phyloP scores from a whole-genome alignment of 306 rosid genomes.

The Cucumis cinereus region DNA sequence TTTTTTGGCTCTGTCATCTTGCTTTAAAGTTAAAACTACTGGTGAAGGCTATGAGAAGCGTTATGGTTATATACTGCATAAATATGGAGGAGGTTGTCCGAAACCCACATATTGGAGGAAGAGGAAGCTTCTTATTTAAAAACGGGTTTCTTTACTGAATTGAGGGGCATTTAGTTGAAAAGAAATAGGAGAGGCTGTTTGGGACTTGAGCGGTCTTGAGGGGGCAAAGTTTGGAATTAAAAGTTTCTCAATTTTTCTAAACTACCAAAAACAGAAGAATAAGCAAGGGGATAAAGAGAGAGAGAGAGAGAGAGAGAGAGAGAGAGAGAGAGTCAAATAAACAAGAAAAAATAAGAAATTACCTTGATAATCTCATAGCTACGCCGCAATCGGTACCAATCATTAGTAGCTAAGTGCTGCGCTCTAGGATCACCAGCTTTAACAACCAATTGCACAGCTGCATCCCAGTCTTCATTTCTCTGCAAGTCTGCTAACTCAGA shows the following conservation, averaged over 20 bases:
- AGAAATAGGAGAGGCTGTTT: neutral
- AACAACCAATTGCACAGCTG: constrained; percentile 79
- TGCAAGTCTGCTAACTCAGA: constrained; percentile 53
- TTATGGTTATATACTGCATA: neutral
- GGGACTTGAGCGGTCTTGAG: neutral
- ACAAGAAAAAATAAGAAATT: neutral
- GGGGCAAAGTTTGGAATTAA: too few species aligned
- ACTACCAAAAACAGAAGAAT: neutral
- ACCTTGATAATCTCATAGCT: constrained; percentile 88
- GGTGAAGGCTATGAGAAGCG: neutral
- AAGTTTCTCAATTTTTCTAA: neutral
- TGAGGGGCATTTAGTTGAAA: neutral
- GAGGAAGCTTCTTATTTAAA: neutral
- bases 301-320: neutral
- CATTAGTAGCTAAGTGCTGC: constrained; percentile 42
- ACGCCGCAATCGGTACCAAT: constrained; percentile 83
- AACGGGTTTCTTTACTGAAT: neutral
- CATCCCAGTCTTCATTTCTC: constrained; percentile 57
- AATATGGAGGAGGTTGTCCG: neutral
- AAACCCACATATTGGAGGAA: neutral
- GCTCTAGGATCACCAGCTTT: constrained; percentile 83
- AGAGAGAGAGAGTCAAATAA: neutral
- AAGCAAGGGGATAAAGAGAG: neutral
- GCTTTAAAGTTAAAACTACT: neutral
- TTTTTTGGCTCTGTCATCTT: neutral